phyloP scores from a whole-genome alignment of 1,284 basidiomycete genomes.

The Exobasidium cylindrosporum region DNA sequence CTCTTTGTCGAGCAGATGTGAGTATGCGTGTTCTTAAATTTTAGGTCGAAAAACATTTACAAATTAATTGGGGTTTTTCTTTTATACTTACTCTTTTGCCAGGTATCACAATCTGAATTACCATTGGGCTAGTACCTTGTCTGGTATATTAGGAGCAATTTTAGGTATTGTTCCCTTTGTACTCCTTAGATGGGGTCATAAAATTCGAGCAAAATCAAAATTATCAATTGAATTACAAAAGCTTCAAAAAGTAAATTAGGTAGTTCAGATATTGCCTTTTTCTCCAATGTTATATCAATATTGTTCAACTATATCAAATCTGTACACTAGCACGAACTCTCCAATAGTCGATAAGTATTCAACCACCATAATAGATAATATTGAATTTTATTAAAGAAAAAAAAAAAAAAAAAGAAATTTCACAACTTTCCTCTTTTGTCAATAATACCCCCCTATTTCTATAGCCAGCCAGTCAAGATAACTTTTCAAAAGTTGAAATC shows the following conservation, averaged over 20 bases:
- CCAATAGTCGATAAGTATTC: too few relatives aligned
- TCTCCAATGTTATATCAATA: too few relatives aligned
- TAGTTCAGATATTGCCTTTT: too few relatives aligned
- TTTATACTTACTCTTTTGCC: background rate
- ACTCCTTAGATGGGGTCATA: slow-evolving; percentile 65
- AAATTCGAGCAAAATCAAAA: slow-evolving; percentile 65
- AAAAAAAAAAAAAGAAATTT: too few relatives aligned
- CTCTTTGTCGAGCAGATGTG: slow-evolving; percentile 60
- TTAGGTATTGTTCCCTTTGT: slow-evolving; percentile 67
- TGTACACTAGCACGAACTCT: background rate
- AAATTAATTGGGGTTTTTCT: background rate
- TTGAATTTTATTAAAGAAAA: too few relatives aligned
- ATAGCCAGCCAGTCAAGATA: too few relatives aligned
- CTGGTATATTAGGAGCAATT: slow-evolving; percentile 63
- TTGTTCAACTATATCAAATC: too few relatives aligned
- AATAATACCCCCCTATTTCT: too few relatives aligned
- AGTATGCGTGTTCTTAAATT: slow-evolving; percentile 11
- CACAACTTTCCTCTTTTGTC: too few relatives aligned
- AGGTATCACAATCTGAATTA: slow-evolving; percentile 60
- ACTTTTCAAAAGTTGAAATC: too few relatives aligned
- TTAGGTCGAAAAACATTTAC: too few relatives aligned
- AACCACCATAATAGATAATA: too few relatives aligned
- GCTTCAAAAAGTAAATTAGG: slow-evolving; percentile 12
- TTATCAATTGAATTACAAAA: slow-evolving; percentile 55
- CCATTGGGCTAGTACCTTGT: slow-evolving; percentile 70